Evolutionary conservation across 1,139 yeast genomes (phyloP).

Genomic region (Diutina ranongensis): DNA sequence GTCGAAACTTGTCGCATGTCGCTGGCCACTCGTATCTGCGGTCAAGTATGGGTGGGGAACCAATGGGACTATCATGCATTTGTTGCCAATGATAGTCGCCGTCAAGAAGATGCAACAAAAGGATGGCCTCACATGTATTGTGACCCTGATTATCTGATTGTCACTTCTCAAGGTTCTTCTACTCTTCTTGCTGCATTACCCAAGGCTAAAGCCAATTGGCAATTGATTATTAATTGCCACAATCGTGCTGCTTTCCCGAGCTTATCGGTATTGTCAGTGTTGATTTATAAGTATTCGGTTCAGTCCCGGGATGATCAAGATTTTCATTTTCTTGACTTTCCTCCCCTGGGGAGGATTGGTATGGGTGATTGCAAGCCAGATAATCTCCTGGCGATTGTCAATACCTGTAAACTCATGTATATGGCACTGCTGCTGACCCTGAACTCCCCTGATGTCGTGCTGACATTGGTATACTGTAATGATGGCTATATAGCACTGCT

Average conservation of each 20-base stretch:
- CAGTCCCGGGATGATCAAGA: conserved; percentile 19
- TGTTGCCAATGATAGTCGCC: not conserved
- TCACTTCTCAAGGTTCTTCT: not conserved
- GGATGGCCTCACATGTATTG: conserved; percentile 6
- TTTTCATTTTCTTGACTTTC: conserved; percentile 44
- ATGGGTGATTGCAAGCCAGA: conserved; percentile 54
- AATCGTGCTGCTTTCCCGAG: conserved; percentile 54
- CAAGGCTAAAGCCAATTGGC: conserved; percentile 28
- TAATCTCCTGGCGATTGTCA: conserved; percentile 45
- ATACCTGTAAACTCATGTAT: conserved; percentile 51
- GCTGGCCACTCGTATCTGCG: conserved; percentile 50
- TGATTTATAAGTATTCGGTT: conserved; percentile 24
- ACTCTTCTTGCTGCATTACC: conserved; percentile 12
- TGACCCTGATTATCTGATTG: conserved; percentile 2
- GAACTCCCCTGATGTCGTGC: conserved; percentile 11
- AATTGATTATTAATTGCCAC: conserved; percentile 27
- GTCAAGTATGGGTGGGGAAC: conserved; percentile 73
- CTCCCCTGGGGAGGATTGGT: conserved; percentile 75
- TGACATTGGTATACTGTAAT: conserved; percentile 53
- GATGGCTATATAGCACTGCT: conserved; percentile 94
- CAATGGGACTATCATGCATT: conserved; percentile 33
- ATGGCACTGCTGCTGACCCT: conserved; percentile 20
- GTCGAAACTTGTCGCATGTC: conserved; percentile 79
- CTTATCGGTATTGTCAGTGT: conserved; percentile 20
- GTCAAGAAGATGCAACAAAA: not conserved